Base-by-base conservation (phyloP, 1,284 basidiomycete genomes). In the Cutaneotrichosporon sp. region DNA sequence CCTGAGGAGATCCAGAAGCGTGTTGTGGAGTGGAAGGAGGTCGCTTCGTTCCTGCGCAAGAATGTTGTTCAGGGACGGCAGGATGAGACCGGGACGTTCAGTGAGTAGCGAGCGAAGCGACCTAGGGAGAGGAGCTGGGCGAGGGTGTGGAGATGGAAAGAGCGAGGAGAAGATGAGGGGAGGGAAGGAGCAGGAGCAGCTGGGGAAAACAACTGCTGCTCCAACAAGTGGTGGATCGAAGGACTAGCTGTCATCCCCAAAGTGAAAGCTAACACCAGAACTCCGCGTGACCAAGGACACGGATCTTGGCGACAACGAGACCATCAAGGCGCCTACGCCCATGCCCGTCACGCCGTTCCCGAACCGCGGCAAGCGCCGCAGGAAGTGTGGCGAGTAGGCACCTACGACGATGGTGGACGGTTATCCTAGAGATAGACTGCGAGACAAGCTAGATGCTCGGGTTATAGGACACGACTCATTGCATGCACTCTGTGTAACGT, bases 21-120 rank as follows among this genome's bases (percentile, higher is more conserved):
- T 64, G 74, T 76, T 58, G 58, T 72, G 42, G 79, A 80, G 57
- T 81, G 80, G 80, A 69, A 72, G 22, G 78, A 80, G 58, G 74
- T 80, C 26, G 80, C 80, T 7, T 42, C 63, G 60, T 79, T 79
- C 36, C 55, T 81, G 57, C 67, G 74, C 60, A 69, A 66, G 59
- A 81, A 81, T 65, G 75, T 81, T 38, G 80, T 81, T 16, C 80
- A 81, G 65, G 80, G 80, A 22, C 67, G 65, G 31, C 62, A 71
- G 64, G 69, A 73, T 34, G 75, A 77, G 30, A 61, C 63, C 34
- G 75, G 75, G 4, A 60, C 66, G 8, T 78, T 71, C 56, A 66
- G 76, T 77, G 69, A 69, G 77, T 78, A 11, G 40, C n/a, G n/a
- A 36, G 53, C 13, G 14, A 21, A n/a, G 13, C 13, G 22, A 30